Base-by-base conservation (phyloP, 169 alveolate genomes). In the Plasmodium inui region DNA sequence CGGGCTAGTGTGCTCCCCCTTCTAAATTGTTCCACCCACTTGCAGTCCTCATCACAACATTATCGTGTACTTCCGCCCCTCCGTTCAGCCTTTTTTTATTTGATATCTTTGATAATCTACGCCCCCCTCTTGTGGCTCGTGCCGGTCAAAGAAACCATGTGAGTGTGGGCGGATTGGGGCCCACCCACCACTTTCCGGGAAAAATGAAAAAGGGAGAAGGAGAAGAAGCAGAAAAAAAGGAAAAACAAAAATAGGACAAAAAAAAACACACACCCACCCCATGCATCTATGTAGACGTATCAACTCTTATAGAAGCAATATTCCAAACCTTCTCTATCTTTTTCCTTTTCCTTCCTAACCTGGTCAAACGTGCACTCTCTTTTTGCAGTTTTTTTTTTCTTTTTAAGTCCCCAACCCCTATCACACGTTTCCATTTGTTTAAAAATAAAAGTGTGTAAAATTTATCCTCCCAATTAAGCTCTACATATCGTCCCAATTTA, bases 81-180 rank as follows among this genome's bases (percentile, higher is more conserved):
- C 28, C 30, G 41, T 39, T 55, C 44, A 88, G 94, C 94, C 19
- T 88, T 53, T 26, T 88, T 88, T 32, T 88, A 88, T 78, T 61
- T 88, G 83, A 22, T 88, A 50, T 88, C 94, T 39, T 37, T 88
- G 26, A 76, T 88, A 74, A 78, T 88, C 22, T 88, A 88, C 44
- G 22, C 94, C 19, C 94, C 94, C 67, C 89, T 88, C 26, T 78
- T 88, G 28, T 88, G 94, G 94, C 82, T 88, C 19, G 94, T 88
- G 22, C 94, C 94, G 17, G 32, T 88, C 70, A 88, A 88, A 28
- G 94, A 88, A 88, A 39, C 82, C 46, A 37, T 61, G 34, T 88
- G 50, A 78, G 44, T n/a, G 32, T 37, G 41, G 41, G 22, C n/a
- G 61, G 34, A 6, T 32, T 12, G 61, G 61, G 12, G 26, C 8